Base-by-base conservation (phyloP, 805 yeast genomes). In the Millerozyma acaciae region DNA sequence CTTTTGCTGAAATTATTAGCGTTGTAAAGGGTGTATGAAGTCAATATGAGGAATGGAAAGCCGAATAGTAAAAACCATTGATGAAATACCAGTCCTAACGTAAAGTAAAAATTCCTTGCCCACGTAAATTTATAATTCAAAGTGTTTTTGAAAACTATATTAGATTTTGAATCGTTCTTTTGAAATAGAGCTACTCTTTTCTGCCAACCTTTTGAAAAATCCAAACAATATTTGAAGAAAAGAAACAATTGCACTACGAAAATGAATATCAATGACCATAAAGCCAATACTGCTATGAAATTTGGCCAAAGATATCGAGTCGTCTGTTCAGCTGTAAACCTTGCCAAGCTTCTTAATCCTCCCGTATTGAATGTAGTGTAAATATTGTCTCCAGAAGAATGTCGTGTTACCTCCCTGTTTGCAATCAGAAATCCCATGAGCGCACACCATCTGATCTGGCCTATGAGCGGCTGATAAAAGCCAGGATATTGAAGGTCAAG, bases 401-500 rank as follows among this genome's bases (percentile, higher is more conserved):
- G n/a, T n/a, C n/a, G n/a, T n/a, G n/a, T n/a, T n/a, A n/a, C n/a
- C n/a, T n/a, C n/a, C n/a, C n/a, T n/a, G n/a, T n/a, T n/a, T n/a
- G n/a, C n/a, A n/a, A n/a, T n/a, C n/a, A n/a, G n/a, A 30, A 55
- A 42, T 3, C 68, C 68, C 36, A 77, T 51, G n/a, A 80, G 53
- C 1, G 78, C 73, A 26, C 72, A 58, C 86, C 86, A 79, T 12
- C 74, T 53, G 13, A 75, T 46, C 10, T 66, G 55, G 3, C 76
- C 60, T 29, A 77, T 51, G 9, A 75, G 50, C 1, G 82, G 82
- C 39, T 71, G 81, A 38, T 68, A 75, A 46, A 73, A 78, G 0
- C 82, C 84, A 0, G 88, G 87, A 43, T 74, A 80, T 16, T 62
- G 56, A 13, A 80, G 49, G 41, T 68, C 67, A 18, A 81, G 56